Evolutionary conservation across 208 protist genomes (phyloP).

Genomic region (Polymyxa betae): DNA sequence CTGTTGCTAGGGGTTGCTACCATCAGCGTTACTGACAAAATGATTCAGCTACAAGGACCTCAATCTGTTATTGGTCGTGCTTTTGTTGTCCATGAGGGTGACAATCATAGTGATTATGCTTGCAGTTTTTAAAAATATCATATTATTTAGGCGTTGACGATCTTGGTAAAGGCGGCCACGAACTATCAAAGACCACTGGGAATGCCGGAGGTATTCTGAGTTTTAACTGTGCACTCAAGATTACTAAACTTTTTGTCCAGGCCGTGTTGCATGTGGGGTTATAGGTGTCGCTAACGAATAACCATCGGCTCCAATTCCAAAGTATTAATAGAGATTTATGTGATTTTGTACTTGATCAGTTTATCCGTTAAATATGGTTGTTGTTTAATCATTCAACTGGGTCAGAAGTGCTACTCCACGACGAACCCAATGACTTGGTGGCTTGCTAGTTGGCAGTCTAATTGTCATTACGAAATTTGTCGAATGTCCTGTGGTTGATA

Average conservation of each 20-base stretch:
- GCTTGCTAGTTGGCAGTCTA: constrained; percentile 84
- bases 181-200: constrained; percentile 67
- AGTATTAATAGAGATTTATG: neutral
- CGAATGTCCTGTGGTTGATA: constrained; percentile 96
- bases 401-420: constrained; percentile 79
- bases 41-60: neutral
- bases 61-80: constrained; percentile 17
- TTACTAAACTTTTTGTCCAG: neutral
- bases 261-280: constrained; percentile 68
- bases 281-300: constrained; percentile 62
- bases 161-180: constrained; percentile 68
- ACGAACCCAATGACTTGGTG: constrained; percentile 89
- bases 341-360: neutral
- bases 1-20: neutral
- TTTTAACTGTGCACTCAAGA: neutral
- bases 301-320: no score
- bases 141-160: constrained; percentile 36
- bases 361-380: neutral
- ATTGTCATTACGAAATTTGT: constrained; percentile 96
- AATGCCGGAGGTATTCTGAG: constrained; percentile 67
- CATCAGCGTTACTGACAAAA: neutral
- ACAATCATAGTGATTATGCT: neutral
- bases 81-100: constrained; percentile 6
- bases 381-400: neutral
- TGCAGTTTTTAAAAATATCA: neutral